These are phyloP conservation scores for Ajuga chamaepitys DNA, from an alignment of 257 asterid species.

Conservation along the genomic window DNA sequence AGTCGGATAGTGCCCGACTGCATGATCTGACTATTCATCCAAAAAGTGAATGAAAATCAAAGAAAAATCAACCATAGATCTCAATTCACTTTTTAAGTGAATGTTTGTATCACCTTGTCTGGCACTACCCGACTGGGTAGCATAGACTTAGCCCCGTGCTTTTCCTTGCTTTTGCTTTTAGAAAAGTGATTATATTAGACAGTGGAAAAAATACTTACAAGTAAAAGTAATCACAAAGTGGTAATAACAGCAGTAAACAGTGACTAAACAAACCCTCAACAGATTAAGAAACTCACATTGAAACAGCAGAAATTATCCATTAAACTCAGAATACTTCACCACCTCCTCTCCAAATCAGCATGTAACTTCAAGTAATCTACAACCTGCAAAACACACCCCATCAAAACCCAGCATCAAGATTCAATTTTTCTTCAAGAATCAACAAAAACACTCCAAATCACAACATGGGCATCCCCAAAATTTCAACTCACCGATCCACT, in stretches of 20 bases:
- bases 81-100: no score
- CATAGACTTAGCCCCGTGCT: no score
- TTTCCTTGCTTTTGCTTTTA: no score
- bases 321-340: constrained; percentile 23
- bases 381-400: constrained; percentile 29
- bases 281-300: constrained; percentile 29
- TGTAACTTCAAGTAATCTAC: constrained; percentile 34
- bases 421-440: constrained; percentile 19
- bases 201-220: no score
- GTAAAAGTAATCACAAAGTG: neutral
- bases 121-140: no score
- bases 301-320: constrained; percentile 83
- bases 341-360: constrained; percentile 41
- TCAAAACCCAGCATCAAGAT: constrained; percentile 18
- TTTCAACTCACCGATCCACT: constrained; percentile 56
- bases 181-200: no score
- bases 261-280: neutral
- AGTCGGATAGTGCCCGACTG: no score
- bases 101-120: no score
- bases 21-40: no score
- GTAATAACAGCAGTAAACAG: neutral
- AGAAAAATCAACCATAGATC: no score
- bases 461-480: constrained; percentile 23
- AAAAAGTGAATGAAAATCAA: no score
- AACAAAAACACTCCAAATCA: constrained; percentile 17